Evolutionary conservation across 2,329 filamentous ascomycete genomes (phyloP), one percentile per base, ranked within the genome.

Genomic region (Xylaria sp.): DNA sequence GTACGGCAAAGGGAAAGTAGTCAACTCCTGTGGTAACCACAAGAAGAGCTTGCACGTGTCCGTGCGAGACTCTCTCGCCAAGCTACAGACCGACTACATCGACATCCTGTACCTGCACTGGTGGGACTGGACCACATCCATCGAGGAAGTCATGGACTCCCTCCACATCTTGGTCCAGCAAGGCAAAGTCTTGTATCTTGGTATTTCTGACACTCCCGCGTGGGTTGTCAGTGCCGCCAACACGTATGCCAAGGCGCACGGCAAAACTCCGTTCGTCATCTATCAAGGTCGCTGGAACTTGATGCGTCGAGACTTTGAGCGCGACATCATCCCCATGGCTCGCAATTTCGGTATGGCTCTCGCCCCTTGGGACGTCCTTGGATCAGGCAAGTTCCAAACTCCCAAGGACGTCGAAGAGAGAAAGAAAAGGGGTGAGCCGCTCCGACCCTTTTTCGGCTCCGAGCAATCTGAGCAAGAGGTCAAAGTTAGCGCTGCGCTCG

Each of bases 21-120:
- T 62, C 13, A 89, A 88, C 75, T 84, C 77, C 64, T 79, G 77
- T 27, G 90, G 90, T 1, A 91, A 91, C 74, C 84, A 85, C 35
- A 81, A 85, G 58, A 91, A 90, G 78, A 87, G 83, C 63, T 76
- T 92, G 18, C 82, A 84, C 54, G n/a, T 64, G 1, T 88, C 86
- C 1, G 79, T 90, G n/a, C 79, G 85, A 32, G 82, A 80, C 23
- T 87, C 85, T 62, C 76, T 90, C 66, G 80, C 80, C 73, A 90
- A 88, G 79, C 82, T 90, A 66, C 84, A 88, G 77, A 92, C 90
- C 0, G 83, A 86, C 60, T 93, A 79, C 63, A 79, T 85, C 69
- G 83, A 85, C 73, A 76, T 84, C 10, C 75, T 84, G 23, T 84
- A 83, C 66, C 48, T 84, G 10, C 82, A 84, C 75, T 83, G 77